Base-by-base conservation (phyloP, 768 basidiomycete species). In the Rhodotorula taiwanensis region DNA sequence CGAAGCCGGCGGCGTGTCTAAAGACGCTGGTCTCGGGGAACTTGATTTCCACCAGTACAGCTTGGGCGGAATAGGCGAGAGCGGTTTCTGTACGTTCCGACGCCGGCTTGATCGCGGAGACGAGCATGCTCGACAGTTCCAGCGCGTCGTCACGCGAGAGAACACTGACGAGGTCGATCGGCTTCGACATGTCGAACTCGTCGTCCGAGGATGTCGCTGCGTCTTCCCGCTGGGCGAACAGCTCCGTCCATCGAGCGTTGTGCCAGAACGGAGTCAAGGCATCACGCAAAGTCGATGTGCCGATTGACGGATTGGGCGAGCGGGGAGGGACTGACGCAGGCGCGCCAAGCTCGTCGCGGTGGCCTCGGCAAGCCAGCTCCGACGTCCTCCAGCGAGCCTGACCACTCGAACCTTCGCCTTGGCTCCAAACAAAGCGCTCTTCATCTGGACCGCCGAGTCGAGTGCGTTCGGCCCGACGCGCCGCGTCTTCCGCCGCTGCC, bases 31-130 rank as follows among this genome's bases (percentile, higher is more conserved):
- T n/a, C 16, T 43, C 28, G 33, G 43, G 43, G 33, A 55, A 47
- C 16, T 36, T 23, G 15, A 55, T 42, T 33, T 55, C 43, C 43
- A 55, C 42, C n/a, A 55, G 43, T 23, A 55, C 54, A 15, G 54
- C 45, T 23, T 55, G 43, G 44, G 44, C 25, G 43, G 45, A 44
- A 43, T 45, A 31, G 15, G 54, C 54, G 44, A 55, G 54, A 23
- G 54, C n/a, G 11, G 16, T 16, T 5, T 55, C 54, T 30, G 14
- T 5, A 1, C 6, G 14, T 1, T 23, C n/a, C 7, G 18, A 9
- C n/a, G 27, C 16, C 30, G 15, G 34, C 43, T 41, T 45, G 42
- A 60, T 36, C 36, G 49, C 52, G 28, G 48, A 30, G 21, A 47
- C 20, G 39, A 60, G 52, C 44, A 60, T 39, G 23, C 52, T 45